Percentiles rank a stretch among this genome's conserved stretches.
Conservation (phyloP, 1,284 basidiomycete genomes). For the Leccinum subrobustum region DNA sequence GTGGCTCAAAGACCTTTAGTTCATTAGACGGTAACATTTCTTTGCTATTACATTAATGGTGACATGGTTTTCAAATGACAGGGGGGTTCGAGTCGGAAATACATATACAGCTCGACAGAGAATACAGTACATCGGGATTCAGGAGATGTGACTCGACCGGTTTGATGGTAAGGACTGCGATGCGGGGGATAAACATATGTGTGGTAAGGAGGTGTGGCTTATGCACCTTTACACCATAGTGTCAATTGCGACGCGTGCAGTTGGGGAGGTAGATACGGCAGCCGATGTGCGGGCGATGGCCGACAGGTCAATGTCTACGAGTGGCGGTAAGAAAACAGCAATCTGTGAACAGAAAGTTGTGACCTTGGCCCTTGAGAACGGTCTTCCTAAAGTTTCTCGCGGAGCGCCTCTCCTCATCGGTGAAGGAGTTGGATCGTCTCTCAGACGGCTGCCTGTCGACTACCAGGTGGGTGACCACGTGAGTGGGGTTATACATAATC, state of each 20-base stretch:
- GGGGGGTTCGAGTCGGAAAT: not conserved
- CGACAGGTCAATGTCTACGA: slow-evolving; percentile 62
- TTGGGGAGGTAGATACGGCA: slow-evolving; percentile 68
- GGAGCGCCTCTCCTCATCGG: slow-evolving; percentile 64
- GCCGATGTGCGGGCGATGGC: slow-evolving; percentile 80
- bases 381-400: slow-evolving; percentile 67
- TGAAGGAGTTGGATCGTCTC: slow-evolving; percentile 42
- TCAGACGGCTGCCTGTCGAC: slow-evolving; percentile 22
- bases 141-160: not conserved
- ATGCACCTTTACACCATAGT: slow-evolving; percentile 41
- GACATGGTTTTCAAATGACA: not conserved
- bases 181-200: not conserved
- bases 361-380: slow-evolving; percentile 58
- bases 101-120: slow-evolving; percentile 24
- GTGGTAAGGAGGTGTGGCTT: not conserved
- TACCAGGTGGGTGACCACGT: slow-evolving; percentile 1
- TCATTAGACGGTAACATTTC: not conserved
- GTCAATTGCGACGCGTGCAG: slow-evolving; percentile 35
- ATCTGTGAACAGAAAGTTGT: slow-evolving; percentile 15
- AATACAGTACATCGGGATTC: slow-evolving; percentile 15
- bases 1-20: too few relatives aligned
- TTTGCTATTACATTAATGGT: not conserved
- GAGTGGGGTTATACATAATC: slow-evolving; percentile 12
- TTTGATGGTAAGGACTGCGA: not conserved
- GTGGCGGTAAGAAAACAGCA: slow-evolving; percentile 5